phyloP scores from a whole-genome alignment of 805 yeast genomes.

The Zygosaccharomyces gambellarensis region DNA sequence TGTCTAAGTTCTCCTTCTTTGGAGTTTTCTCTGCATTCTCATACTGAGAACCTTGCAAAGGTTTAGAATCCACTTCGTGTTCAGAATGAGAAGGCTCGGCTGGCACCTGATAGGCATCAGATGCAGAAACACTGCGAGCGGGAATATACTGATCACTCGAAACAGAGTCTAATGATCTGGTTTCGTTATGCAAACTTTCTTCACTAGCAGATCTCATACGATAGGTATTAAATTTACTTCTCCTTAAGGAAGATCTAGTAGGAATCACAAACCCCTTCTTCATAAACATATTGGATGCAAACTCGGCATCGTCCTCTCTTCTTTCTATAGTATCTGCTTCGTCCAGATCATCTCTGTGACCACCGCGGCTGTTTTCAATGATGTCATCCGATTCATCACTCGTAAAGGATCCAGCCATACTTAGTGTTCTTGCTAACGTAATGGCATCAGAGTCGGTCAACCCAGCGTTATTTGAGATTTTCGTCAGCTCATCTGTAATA shows the following conservation, averaged over 20 bases:
- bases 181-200: conserved; percentile 1
- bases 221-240: conserved; percentile 50
- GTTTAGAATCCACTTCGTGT: neutral
- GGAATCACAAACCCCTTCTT: conserved; percentile 29
- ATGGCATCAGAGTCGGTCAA: conserved; percentile 76
- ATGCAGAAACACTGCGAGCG: neutral
- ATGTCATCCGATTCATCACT: conserved; percentile 9
- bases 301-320: conserved; percentile 19
- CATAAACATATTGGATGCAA: conserved; percentile 30
- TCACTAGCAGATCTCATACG: conserved; percentile 35
- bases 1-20: neutral
- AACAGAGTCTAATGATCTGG: neutral
- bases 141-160: neutral
- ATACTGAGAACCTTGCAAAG: neutral
- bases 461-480: conserved; percentile 71
- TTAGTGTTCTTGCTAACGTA: conserved; percentile 73
- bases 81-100: neutral
- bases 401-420: conserved; percentile 60
- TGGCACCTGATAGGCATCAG: neutral
- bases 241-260: conserved; percentile 36
- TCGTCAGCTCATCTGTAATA: conserved; percentile 69
- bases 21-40: neutral
- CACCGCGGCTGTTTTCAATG: neutral
- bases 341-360: neutral
- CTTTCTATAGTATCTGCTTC: conserved; percentile 1